Percentiles rank a stretch among this genome's conserved stretches.
Conservation (phyloP, 169 alveolate species). For the Theileria parva region DNA sequence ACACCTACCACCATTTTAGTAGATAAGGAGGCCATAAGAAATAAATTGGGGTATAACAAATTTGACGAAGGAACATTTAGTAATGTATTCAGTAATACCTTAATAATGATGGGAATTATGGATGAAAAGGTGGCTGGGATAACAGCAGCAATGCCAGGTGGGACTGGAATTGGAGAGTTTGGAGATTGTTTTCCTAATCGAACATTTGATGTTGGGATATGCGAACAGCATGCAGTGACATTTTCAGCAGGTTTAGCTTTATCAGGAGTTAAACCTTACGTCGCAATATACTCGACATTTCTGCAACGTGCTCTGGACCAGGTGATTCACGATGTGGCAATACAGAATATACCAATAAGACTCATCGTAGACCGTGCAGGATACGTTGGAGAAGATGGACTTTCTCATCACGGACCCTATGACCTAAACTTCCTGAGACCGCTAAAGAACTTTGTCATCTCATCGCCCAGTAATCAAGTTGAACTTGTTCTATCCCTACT, state of each 20-base stretch:
- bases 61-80: slow-evolving; percentile 60
- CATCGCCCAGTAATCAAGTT: slow-evolving; percentile 79
- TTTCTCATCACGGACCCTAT: slow-evolving; percentile 86
- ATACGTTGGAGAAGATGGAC: slow-evolving; percentile 84
- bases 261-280: slow-evolving; percentile 76
- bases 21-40: not conserved
- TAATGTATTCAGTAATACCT: slow-evolving; percentile 70
- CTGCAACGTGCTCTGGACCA: slow-evolving; percentile 87
- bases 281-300: slow-evolving; percentile 83
- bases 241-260: slow-evolving; percentile 84
- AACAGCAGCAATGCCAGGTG: slow-evolving; percentile 87
- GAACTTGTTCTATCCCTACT: slow-evolving; percentile 67
- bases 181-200: slow-evolving; percentile 72
- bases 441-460: slow-evolving; percentile 74
- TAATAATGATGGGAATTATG: slow-evolving; percentile 66
- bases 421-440: slow-evolving; percentile 79
- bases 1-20: not conserved
- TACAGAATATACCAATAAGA: slow-evolving; percentile 79
- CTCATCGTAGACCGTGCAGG: slow-evolving; percentile 83
- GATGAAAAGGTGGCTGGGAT: slow-evolving; percentile 71
- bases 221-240: slow-evolving; percentile 89
- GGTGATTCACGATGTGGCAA: slow-evolving; percentile 79
- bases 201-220: slow-evolving; percentile 87
- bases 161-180: slow-evolving; percentile 78
- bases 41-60: not conserved